Base-by-base conservation (phyloP, 1,284 basidiomycete species). In the Sanghuangporus baumii region DNA sequence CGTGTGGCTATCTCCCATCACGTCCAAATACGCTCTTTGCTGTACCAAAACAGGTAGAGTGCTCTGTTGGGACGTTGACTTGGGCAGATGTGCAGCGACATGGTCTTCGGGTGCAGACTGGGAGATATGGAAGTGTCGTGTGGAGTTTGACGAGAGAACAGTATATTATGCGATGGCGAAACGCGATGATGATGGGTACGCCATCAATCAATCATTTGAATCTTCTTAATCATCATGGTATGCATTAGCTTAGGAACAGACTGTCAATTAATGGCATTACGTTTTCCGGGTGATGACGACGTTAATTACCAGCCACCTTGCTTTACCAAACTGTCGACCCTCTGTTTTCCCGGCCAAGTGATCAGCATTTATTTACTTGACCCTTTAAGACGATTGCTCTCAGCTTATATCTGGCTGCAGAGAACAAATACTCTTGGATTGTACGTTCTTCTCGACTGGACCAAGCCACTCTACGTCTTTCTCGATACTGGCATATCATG, bases 321-420 rank as follows among this genome's bases (percentile, higher is more conserved):
- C 1, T 89, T 89, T 69, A 79, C 78, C 6, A 78, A 78, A 54
- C 75, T 89, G 20, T 80, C 84, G 9, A 76, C 78, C 16, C 89
- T 89, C 70, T 79, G 79, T 67, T 88, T 84, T 0, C 77, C 78
- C 0, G 87, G 88, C 0, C 81, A 86, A 3, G 87, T 89, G 11
- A 88, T 89, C 84, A 88, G 88, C 66, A 82, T 89, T 36, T 89
- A 89, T 69, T 75, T 89, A n/a, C 78, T 89, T 38, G 87, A 89
- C 68, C 86, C 87, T 0, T 74, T 78, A 2, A 76, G 78, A 54
- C 75, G 85, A 47, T 71, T 89, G n/a, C 70, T 89, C 46, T 83
- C 84, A 11, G 85, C 85, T 3, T 89, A 88, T 66, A 79, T 89
- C 12, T 89, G 83, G 81, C 76, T 87, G 62, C 62, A 66, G 64